These are phyloP conservation scores for Musa acuminata DNA, from an alignment of 176 grass and related monocot species.

Conservation along the genomic window DNA sequence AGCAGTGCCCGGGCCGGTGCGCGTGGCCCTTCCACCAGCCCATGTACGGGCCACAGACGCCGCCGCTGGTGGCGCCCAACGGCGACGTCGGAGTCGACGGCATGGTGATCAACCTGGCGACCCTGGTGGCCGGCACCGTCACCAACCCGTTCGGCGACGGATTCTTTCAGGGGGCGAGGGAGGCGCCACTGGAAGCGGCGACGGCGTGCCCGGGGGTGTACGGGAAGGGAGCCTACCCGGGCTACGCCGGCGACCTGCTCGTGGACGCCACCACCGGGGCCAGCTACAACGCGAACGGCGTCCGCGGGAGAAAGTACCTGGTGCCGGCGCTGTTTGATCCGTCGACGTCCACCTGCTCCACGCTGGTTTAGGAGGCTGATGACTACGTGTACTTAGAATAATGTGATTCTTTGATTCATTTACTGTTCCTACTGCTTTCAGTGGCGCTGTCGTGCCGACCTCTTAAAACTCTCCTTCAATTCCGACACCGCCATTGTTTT, in stretches of 20 bases:
- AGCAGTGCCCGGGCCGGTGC: constrained; percentile 27
- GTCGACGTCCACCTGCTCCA: constrained; percentile 20
- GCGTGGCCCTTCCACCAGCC: constrained; percentile 31
- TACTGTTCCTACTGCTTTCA: too few relatives aligned
- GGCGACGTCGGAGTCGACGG: constrained; percentile 23
- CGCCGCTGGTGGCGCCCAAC: constrained; percentile 24
- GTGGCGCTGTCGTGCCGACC: too few relatives aligned
- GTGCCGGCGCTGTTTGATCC: constrained; percentile 29
- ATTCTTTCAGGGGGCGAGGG: constrained; percentile 26
- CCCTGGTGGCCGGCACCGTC: constrained; percentile 26
- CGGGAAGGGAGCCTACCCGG: constrained; percentile 25
- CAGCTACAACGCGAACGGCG: constrained; percentile 25
- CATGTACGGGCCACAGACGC: constrained; percentile 26
- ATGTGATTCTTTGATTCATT: background rate
- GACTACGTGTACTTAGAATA: too few relatives aligned
- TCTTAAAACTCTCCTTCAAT: too few relatives aligned
- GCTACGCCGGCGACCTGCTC: constrained; percentile 21
- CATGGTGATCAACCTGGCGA: constrained; percentile 28
- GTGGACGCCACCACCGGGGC: constrained; percentile 16
- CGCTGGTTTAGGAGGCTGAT: constrained; percentile 18
- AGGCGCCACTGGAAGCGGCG: constrained; percentile 26
- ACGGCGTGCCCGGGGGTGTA: constrained; percentile 30
- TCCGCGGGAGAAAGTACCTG: constrained; percentile 24
- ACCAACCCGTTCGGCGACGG: constrained; percentile 28
- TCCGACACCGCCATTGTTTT: too few relatives aligned